These are phyloP conservation scores for Calonectria hongkongensis DNA, from an alignment of 2,329 filamentous ascomycete species.

Conservation along the genomic window DNA sequence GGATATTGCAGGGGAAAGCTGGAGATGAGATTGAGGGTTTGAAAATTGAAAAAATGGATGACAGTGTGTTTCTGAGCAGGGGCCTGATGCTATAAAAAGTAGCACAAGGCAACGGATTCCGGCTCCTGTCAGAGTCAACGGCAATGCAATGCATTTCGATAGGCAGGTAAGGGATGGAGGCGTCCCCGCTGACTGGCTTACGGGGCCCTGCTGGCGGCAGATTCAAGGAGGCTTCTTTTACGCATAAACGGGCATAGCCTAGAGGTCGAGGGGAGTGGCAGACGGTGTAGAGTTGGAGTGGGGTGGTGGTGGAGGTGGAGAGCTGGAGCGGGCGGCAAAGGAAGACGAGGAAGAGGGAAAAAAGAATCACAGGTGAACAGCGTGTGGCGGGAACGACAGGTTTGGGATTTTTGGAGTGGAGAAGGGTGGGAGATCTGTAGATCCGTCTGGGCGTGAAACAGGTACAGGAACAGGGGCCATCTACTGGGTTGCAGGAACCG, in stretches of 20 bases:
- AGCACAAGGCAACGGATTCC: not conserved
- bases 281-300: not conserved
- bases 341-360: not conserved
- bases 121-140: conserved; percentile 25
- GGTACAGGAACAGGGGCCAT: conserved; percentile 27
- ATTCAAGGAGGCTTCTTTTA: not conserved
- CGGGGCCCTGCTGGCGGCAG: not conserved
- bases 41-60: not conserved
- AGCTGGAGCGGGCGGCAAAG: not conserved
- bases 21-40: not conserved
- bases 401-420: conserved; percentile 5
- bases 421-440: conserved; percentile 31
- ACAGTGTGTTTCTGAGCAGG: not conserved
- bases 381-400: not conserved
- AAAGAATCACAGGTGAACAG: conserved; percentile 27
- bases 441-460: conserved; percentile 28
- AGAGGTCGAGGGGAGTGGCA: conserved; percentile 9
- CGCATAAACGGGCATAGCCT: not conserved
- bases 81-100: conserved; percentile 19
- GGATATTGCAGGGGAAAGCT: not conserved
- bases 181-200: conserved; percentile 14
- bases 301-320: not conserved
- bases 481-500: conserved; percentile 21
- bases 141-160: conserved; percentile 14
- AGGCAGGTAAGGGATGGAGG: not conserved